These are phyloP conservation scores for Ustilago xerochloae DNA, from an alignment of 1,284 basidiomycete species.

Conservation along the genomic window DNA sequence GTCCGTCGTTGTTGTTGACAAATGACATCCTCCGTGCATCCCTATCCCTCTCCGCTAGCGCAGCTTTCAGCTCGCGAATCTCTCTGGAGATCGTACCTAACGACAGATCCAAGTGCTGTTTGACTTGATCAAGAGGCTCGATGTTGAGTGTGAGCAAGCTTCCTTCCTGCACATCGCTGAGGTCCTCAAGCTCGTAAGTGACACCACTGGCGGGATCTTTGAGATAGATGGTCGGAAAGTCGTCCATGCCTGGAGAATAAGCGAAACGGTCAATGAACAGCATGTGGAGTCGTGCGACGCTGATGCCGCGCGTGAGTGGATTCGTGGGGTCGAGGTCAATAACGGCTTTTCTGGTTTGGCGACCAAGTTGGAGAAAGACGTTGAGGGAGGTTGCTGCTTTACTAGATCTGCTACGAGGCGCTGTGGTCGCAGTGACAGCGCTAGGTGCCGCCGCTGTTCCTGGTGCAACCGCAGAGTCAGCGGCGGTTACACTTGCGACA, in stretches of 20 bases:
- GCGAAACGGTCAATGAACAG: slow-evolving; percentile 95
- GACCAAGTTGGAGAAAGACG: slow-evolving; percentile 89
- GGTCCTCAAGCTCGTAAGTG: slow-evolving; percentile 94
- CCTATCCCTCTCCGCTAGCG: slow-evolving; percentile 71
- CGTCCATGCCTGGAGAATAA: slow-evolving; percentile 86
- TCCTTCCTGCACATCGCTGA: slow-evolving; percentile 89
- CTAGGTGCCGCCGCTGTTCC: not conserved
- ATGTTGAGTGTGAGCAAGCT: slow-evolving; percentile 91
- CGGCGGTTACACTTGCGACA: not conserved
- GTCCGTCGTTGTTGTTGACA: slow-evolving; percentile 17
- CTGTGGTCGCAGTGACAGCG: not conserved
- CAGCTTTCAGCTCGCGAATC: slow-evolving; percentile 85
- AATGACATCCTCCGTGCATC: slow-evolving; percentile 41
- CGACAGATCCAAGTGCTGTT: slow-evolving; percentile 93
- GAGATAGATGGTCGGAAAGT: slow-evolving; percentile 95
- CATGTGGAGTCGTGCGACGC: slow-evolving; percentile 80
- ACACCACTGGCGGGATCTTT: slow-evolving; percentile 89
- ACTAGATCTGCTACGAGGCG: slow-evolving; percentile 13
- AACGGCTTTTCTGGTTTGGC: slow-evolving; percentile 87
- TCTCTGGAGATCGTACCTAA: slow-evolving; percentile 87
- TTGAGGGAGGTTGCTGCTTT: slow-evolving; percentile 18
- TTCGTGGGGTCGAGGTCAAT: slow-evolving; percentile 72
- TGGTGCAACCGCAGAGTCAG: not conserved
- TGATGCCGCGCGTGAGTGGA: slow-evolving; percentile 69
- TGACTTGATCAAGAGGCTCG: slow-evolving; percentile 97